Evolutionary conservation across 441 rosid species (phyloP), one percentile per base, ranked within the genome.

Genomic region (Eutrema salsugineum): DNA sequence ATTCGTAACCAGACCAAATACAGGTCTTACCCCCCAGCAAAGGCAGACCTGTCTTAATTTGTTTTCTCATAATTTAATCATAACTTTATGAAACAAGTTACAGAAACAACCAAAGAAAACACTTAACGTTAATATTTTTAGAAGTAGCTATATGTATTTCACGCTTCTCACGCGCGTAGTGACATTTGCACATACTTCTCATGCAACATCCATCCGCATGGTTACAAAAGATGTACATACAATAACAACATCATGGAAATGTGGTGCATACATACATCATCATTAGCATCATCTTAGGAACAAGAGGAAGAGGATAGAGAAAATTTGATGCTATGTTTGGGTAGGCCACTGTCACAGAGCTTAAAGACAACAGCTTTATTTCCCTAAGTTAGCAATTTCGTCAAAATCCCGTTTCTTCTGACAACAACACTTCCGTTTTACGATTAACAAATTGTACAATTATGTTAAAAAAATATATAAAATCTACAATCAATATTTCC

Each of bases 381-480:
- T 67, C 48, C 71, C 42, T 5, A 17, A 67, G 42, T 67, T 54
- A 42, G 51, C 40, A 40, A 53, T 66, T 66, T 66, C 61, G 60
- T 50, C 70, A 66, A 66, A 66, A 66, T 8, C 40, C 63, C 71
- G 71, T 67, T 67, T 67, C 63, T 54, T 67, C 71, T 53, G 71
- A 67, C 62, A 67, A 27, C 70, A 66, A 42, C 42, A 66, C 72
- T 66, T 58, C 8, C 44, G 67, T 73, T 66, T 66, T 58, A 60
- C 71, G 59, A 65, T 35, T 43, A 2, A 17, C 27, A 24, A 28
- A n/a, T 11, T 43, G 35, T 47, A 47, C 28, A 16, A 51, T 16
- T 50, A 24, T 38, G 28, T 27, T 32, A 6, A 19, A 7, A 19
- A 7, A 11, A 10, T 51, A 30, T 8, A 4, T 6, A 16, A 19